phyloP scores from a whole-genome alignment of 2,329 filamentous ascomycete genomes.

The Nothomitra cinnamomea region DNA sequence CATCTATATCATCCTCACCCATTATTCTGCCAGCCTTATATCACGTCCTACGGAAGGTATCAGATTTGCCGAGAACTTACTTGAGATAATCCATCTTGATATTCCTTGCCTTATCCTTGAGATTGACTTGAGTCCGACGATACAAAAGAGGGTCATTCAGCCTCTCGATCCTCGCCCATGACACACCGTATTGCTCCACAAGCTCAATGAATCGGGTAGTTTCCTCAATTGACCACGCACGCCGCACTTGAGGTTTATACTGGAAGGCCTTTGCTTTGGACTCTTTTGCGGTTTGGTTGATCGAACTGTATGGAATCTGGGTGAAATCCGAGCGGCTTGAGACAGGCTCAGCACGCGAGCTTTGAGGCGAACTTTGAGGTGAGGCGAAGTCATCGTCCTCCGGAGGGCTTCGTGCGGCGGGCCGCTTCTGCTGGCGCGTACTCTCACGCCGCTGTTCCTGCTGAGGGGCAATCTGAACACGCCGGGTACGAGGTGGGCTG shows the following conservation, averaged over 20 bases:
- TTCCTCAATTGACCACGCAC: constrained; percentile 23
- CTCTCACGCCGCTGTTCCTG: neutral
- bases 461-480: no score
- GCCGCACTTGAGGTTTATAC: neutral
- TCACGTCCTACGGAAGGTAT: no score
- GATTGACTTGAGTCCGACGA: constrained; percentile 11
- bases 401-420: neutral
- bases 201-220: constrained; percentile 28
- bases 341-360: no score
- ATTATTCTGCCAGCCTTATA: no score
- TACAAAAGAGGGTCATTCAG: constrained; percentile 13
- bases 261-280: neutral
- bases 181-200: constrained; percentile 28
- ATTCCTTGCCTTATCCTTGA: constrained; percentile 26
- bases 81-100: constrained; percentile 24
- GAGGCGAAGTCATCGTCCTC: neutral
- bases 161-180: constrained; percentile 30
- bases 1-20: no score
- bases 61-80: constrained; percentile 12
- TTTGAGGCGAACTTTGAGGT: neutral
- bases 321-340: neutral
- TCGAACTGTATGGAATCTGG: neutral
- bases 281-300: constrained; percentile 3
- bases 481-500: neutral
- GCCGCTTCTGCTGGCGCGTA: neutral